Evolutionary conservation across 768 basidiomycete species (phyloP).

Genomic region (Boletus pseudopeckii): DNA sequence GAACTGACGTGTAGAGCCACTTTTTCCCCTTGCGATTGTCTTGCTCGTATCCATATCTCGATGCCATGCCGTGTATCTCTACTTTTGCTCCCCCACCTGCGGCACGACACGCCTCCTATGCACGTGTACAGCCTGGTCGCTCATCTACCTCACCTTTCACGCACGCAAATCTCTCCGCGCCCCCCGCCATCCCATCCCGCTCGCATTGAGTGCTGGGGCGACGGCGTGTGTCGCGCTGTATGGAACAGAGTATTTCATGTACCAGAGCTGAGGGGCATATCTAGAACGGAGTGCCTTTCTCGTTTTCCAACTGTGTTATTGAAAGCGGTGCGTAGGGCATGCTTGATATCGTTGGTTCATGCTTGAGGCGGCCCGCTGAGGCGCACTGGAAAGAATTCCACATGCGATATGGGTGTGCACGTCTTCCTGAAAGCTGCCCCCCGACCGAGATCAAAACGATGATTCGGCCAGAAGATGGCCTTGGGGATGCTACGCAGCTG

Average conservation of each 20-base stretch:
- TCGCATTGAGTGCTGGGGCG: slow-evolving; percentile 33
- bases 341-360: neutral
- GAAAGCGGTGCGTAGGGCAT: neutral
- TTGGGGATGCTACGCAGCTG: neutral
- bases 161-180: slow-evolving; percentile 30
- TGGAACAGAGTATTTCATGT: slow-evolving; percentile 29
- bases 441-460: neutral
- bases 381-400: neutral
- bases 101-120: neutral
- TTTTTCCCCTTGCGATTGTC: too few species aligned
- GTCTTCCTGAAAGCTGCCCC: neutral
- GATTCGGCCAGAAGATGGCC: neutral
- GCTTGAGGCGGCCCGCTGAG: neutral
- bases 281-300: neutral
- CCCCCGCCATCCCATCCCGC: slow-evolving; percentile 33
- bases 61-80: neutral
- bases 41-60: neutral
- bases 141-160: slow-evolving; percentile 43
- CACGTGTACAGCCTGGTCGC: slow-evolving; percentile 39
- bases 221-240: slow-evolving; percentile 27
- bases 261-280: slow-evolving; percentile 19
- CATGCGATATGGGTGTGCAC: neutral
- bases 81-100: neutral
- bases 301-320: neutral
- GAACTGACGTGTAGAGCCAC: neutral